Evolutionary conservation across 2,329 filamentous ascomycete genomes (phyloP), one percentile per base, ranked within the genome.

Genomic region (Acarospora socialis): DNA sequence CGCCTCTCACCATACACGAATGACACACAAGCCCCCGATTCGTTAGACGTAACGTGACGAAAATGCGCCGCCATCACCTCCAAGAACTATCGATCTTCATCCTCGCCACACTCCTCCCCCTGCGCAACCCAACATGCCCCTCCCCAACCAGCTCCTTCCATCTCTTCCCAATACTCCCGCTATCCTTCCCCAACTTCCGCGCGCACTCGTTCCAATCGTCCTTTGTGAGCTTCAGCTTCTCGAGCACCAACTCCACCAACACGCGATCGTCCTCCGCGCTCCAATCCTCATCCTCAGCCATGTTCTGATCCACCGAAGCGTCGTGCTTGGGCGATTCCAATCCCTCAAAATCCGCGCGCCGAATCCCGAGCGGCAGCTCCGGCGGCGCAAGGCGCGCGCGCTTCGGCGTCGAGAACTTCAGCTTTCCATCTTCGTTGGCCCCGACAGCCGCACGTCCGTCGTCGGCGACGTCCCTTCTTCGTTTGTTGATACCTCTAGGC

Each of bases 141-240:
- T 59, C 51, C 7, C 52, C 52, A 12, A 63, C 44, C 8, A 63
- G 52, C 23, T 52, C 44, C 30, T 50, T 52, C 59, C 58, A 63
- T 30, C 60, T 46, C 32, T 45, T 47, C n/a, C 55, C 56, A 15
- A 61, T 46, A 10, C 34, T 34, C 5, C 30, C 36, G 29, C 52
- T 56, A 12, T 54, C 53, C 18, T 52, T 46, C 28, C 57, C 54
- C 39, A 64, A 49, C 33, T 40, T 47, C 20, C 51, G 49, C 14
- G 59, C 59, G 40, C 59, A 63, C 17, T 61, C 59, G 16, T 57
- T 54, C 60, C 58, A 61, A 30, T 62, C 57, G 30, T 46, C 46
- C 30, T 54, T 50, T 17, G 57, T 58, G 4, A 63, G 50, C 17
- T 53, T 50, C 17, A 63, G 49, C 32, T 60, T 61, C 20, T 57